Conservation (phyloP, 257 asterid genomes). For the Nicotiana undulata region DNA sequence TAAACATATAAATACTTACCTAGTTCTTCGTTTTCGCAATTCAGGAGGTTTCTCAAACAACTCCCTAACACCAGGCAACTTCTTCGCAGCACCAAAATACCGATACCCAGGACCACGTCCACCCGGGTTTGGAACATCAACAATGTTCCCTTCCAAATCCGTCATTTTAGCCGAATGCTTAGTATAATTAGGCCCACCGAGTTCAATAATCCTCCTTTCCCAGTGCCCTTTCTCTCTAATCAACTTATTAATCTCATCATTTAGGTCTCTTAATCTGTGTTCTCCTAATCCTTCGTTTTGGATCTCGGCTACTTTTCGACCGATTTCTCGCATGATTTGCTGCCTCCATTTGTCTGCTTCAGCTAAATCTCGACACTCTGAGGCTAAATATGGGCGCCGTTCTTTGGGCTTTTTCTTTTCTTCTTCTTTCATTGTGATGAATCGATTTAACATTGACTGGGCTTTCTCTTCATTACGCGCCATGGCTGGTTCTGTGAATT, state of each 20-base stretch:
- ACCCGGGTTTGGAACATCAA: constrained; percentile 93
- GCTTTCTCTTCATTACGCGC: constrained; percentile 99
- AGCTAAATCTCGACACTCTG: constrained; percentile 93
- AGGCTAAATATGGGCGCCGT: constrained; percentile 92
- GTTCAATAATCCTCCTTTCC: constrained; percentile 89
- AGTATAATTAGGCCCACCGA: constrained; percentile 73
- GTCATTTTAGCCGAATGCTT: constrained; percentile 84
- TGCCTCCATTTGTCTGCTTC: constrained; percentile 99
- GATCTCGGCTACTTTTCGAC: constrained; percentile 82
- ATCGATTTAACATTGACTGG: constrained; percentile 88
- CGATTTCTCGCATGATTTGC: constrained; percentile 93
- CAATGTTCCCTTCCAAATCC: constrained; percentile 92
- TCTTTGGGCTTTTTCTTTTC: constrained; percentile 88
- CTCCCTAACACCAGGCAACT: constrained; percentile 93
- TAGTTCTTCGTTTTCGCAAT: constrained; percentile 80
- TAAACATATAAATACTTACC: constrained; percentile 30
- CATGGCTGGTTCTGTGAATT: constrained; percentile 37
- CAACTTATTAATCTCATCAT: constrained; percentile 91
- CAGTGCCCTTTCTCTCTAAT: constrained; percentile 85
- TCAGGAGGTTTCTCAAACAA: constrained; percentile 95
- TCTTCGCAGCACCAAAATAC: constrained; percentile 96
- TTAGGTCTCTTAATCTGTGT: constrained; percentile 80
- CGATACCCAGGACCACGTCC: constrained; percentile 97
- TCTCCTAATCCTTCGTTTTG: constrained; percentile 95
- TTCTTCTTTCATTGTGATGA: constrained; percentile 79